Evolutionary conservation across 2,329 filamentous ascomycete species (phyloP).

Genomic region (Colletotrichum sp.): DNA sequence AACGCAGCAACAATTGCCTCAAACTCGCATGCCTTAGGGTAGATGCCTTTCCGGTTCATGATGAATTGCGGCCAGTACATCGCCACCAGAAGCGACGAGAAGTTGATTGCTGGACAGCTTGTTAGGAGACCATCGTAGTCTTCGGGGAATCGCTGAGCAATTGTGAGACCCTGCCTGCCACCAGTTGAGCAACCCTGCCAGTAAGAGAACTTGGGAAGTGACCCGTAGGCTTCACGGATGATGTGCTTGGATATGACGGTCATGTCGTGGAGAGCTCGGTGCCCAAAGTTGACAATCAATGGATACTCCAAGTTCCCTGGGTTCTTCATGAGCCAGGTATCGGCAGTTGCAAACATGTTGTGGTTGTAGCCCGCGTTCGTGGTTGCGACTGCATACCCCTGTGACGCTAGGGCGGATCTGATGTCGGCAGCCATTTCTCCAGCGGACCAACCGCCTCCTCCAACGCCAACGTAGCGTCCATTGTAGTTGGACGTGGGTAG

Average conservation of each 20-base stretch:
- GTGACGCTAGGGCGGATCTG: constrained; percentile 35
- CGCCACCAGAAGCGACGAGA: not conserved
- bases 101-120: constrained; percentile 44
- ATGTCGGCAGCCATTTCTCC: constrained; percentile 14
- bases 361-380: constrained; percentile 27
- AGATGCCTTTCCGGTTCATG: not conserved
- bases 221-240: constrained; percentile 50
- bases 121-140: constrained; percentile 65
- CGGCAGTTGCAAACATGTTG: not conserved
- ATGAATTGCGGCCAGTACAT: not conserved
- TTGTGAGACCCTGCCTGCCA: constrained; percentile 62
- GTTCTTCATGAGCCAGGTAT: constrained; percentile 21
- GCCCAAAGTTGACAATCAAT: not conserved
- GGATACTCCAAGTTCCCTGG: constrained; percentile 9
- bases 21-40: constrained; percentile 4
- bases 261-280: constrained; percentile 28
- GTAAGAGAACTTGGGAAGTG: constrained; percentile 47
- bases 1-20: constrained; percentile 43
- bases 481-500: constrained; percentile 36
- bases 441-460: constrained; percentile 33
- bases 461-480: constrained; percentile 29
- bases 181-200: constrained; percentile 66
- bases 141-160: constrained; percentile 57
- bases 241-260: constrained; percentile 54
- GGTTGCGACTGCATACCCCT: constrained; percentile 26